A percentile compares a stretch with the other conserved stretches of the same genome.
phyloP scores from a whole-genome alignment of 306 rosid species.

The Begonia masoniana region DNA sequence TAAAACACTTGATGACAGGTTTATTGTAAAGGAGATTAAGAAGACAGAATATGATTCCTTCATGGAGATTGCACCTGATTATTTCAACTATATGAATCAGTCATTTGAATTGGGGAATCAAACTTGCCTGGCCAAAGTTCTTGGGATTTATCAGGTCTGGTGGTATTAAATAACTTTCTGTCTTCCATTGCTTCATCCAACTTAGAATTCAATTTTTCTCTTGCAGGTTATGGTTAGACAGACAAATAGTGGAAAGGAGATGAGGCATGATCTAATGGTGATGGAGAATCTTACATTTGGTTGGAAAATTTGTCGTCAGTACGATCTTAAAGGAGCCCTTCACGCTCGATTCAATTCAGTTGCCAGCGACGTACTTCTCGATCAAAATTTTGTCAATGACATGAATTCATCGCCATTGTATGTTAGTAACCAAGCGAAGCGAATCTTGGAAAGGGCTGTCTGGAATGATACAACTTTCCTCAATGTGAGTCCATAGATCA shows the following conservation, averaged over 20 bases:
- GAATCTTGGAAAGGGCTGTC: conserved; percentile 63
- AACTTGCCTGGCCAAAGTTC: conserved; percentile 88
- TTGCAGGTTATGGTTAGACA: conserved; percentile 67
- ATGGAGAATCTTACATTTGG: conserved; percentile 92
- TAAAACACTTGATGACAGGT: conserved; percentile 91
- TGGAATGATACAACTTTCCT: conserved; percentile 96
- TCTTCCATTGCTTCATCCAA: neutral
- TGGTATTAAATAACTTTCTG: conserved; percentile 4
- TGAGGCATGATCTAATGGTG: conserved; percentile 78
- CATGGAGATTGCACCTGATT: conserved; percentile 64
- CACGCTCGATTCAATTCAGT: conserved; percentile 59
- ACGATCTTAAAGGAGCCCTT: conserved; percentile 98
- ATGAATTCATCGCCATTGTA: conserved; percentile 90
- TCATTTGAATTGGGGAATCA: conserved; percentile 78
- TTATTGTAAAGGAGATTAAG: conserved; percentile 91
- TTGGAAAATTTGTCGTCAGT: conserved; percentile 65
- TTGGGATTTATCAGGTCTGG: conserved; percentile 92
- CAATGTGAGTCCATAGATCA: conserved; percentile 41
- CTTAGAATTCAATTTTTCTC: conserved; percentile 2
- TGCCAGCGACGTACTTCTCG: conserved; percentile 71
- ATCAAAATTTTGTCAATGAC: conserved; percentile 97
- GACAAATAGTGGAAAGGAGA: conserved; percentile 66
- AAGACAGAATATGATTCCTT: conserved; percentile 87
- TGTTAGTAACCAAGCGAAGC: conserved; percentile 58
- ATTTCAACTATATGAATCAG: conserved; percentile 68